Evolutionary conservation across 306 rosid species (phyloP).

Genomic region (Trichosanthes truncata): DNA sequence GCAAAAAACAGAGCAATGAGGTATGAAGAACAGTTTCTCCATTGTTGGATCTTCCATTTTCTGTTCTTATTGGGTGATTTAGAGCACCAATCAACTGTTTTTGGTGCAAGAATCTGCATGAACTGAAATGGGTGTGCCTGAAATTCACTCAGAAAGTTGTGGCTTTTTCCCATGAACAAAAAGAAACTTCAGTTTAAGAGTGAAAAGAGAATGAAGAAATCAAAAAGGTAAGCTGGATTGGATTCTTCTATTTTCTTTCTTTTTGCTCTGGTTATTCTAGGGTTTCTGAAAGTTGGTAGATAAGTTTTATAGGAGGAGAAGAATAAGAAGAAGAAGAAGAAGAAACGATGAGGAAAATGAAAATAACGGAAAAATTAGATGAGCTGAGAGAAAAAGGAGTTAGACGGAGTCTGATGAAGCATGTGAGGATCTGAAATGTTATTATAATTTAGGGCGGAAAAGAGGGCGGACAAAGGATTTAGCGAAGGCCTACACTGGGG

Average conservation of each 20-base stretch:
- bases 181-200: neutral
- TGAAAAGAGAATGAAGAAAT: neutral
- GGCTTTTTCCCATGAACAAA: slow-evolving; percentile 1
- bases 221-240: neutral
- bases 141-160: neutral
- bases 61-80: neutral
- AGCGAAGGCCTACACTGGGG: neutral
- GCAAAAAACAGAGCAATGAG: slow-evolving; percentile 21
- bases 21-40: neutral
- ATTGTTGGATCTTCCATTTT: neutral
- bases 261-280: neutral
- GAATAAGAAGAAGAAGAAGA: neutral
- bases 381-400: neutral
- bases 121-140: slow-evolving; percentile 10
- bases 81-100: neutral
- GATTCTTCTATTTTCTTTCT: neutral
- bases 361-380: slow-evolving; percentile 1
- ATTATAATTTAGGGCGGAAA: neutral
- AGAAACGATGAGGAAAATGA: neutral
- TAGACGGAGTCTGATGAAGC: neutral
- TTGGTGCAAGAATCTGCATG: slow-evolving; percentile 13
- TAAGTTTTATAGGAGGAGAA: slow-evolving; percentile 2
- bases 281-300: slow-evolving; percentile 5
- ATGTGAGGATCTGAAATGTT: slow-evolving; percentile 3
- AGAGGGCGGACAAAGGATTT: neutral